These are phyloP conservation scores for Microcyclospora pomicola DNA, from an alignment of 2,329 filamentous ascomycete species.

Conservation along the genomic window DNA sequence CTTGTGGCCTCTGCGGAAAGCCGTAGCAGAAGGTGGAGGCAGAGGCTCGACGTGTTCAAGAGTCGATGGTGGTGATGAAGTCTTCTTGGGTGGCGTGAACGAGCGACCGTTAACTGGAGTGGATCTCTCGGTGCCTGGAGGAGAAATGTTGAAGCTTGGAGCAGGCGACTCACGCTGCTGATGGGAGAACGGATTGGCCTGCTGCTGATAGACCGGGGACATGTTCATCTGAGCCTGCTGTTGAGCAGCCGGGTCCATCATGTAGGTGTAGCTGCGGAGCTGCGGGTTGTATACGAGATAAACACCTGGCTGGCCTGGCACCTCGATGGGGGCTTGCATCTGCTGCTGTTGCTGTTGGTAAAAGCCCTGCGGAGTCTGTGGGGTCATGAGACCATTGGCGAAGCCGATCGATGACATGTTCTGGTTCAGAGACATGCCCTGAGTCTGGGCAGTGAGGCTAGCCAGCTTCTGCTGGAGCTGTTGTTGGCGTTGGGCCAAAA, in stretches of 20 bases:
- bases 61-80: conserved; percentile 47
- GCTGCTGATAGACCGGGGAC: conserved; percentile 18
- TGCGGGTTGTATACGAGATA: conserved; percentile 74
- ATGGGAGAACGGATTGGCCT: conserved; percentile 13
- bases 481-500: conserved; percentile 88
- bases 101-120: conserved; percentile 44
- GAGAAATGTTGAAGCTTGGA: conserved; percentile 62
- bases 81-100: conserved; percentile 47
- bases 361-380: conserved; percentile 40
- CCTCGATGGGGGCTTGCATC: conserved; percentile 50
- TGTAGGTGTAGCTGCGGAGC: conserved; percentile 72
- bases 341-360: conserved; percentile 52
- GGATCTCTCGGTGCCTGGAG: conserved; percentile 46
- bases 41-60: conserved; percentile 54
- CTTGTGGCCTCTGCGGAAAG: conserved; percentile 87
- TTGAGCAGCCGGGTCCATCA: conserved; percentile 52
- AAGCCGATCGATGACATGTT: conserved; percentile 8
- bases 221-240: conserved; percentile 30
- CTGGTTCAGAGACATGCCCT: conserved; percentile 54
- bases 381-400: conserved; percentile 28
- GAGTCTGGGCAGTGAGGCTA: conserved; percentile 66
- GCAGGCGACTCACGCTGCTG: conserved; percentile 19
- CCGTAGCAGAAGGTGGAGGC: conserved; percentile 76
- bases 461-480: conserved; percentile 86
- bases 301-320: conserved; percentile 58